Evolutionary conservation across 2,329 filamentous ascomycete genomes (phyloP), one percentile per base, ranked within the genome.

Genomic region (Cordyceps cicadae): DNA sequence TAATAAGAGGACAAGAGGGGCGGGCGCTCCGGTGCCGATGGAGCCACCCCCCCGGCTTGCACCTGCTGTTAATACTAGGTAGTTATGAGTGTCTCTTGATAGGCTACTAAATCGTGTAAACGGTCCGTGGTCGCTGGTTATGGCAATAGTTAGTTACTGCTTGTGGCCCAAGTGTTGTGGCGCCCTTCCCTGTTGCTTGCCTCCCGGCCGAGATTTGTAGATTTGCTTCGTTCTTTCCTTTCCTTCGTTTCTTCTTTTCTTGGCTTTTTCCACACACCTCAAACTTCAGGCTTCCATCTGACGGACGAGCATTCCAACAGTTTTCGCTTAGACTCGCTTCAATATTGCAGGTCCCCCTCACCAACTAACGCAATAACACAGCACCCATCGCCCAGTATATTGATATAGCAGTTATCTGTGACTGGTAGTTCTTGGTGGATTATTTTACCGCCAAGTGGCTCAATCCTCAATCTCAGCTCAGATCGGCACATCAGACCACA

Each of bases 1-100:
- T 24, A 24, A 24, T 24, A 24, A 24, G 24, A 24, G 24, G 37
- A 41, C 39, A 43, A 43, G 49, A 59, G 49, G 49, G 50, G 57
- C 49, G 49, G 57, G 48, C 57, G 49, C 39, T 26, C 57, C 57
- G 49, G 49, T 41, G 57, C 57, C 57, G 57, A 59, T 59, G 55
- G 55, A 52, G 37, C 12, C 37, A 37, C 34, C 34, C 29, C 37
- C 49, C 56, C 57, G 48, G 49, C n/a, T 21, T 46, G 49, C 21
- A 50, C 34, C 8, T 3, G 34, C 34, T 14, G 43, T 19, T 57
- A 32, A 15, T 37, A 37, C 9, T 37, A 37, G 12, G 34, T 24
- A 24, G 24, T 24, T 24, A 24, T 24, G 34, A 37, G 34, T 37
- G 11, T 37, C 45, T 21, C 46, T 55, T 46, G 26, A 37, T 24